These are phyloP conservation scores for Brettanomyces bruxellensis DNA, from an alignment of 805 yeast species.

Conservation along the genomic window DNA sequence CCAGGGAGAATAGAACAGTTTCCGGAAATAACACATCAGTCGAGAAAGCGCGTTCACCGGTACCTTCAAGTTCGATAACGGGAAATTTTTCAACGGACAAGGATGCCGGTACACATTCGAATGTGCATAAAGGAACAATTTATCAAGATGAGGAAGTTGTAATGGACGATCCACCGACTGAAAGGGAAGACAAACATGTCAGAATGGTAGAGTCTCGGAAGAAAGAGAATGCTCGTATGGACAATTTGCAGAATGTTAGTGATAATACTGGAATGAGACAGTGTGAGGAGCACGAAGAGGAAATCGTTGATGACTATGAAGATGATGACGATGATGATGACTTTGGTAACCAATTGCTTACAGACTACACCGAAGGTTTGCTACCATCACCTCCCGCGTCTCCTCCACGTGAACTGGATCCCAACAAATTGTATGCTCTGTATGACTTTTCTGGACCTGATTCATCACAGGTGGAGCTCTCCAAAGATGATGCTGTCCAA, in stretches of 20 bases:
- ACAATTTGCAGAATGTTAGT: neutral
- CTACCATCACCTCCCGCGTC: constrained; percentile 63
- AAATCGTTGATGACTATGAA: neutral
- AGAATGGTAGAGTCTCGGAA: neutral
- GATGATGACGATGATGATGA: constrained; percentile 1
- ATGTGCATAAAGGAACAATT: too few relatives aligned
- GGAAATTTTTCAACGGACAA: neutral
- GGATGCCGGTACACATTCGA: neutral
- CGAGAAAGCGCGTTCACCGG: neutral
- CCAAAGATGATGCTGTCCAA: constrained; percentile 73
- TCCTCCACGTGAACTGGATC: constrained; percentile 77
- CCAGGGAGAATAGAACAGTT: neutral
- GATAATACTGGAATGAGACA: too few relatives aligned
- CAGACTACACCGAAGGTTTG: constrained; percentile 32
- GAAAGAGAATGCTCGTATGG: neutral
- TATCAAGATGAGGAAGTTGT: too few relatives aligned
- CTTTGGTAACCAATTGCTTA: constrained; percentile 18
- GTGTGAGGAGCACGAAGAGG: neutral
- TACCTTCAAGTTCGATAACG: neutral
- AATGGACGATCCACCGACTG: too few relatives aligned
- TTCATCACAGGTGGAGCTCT: constrained; percentile 77
- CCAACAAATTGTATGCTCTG: constrained; percentile 74
- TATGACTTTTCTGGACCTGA: constrained; percentile 89
- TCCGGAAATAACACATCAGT: neutral
- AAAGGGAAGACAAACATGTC: neutral